phyloP scores from a whole-genome alignment of 2,329 filamentous ascomycete species.

The Pseudogymnoascus sp. region DNA sequence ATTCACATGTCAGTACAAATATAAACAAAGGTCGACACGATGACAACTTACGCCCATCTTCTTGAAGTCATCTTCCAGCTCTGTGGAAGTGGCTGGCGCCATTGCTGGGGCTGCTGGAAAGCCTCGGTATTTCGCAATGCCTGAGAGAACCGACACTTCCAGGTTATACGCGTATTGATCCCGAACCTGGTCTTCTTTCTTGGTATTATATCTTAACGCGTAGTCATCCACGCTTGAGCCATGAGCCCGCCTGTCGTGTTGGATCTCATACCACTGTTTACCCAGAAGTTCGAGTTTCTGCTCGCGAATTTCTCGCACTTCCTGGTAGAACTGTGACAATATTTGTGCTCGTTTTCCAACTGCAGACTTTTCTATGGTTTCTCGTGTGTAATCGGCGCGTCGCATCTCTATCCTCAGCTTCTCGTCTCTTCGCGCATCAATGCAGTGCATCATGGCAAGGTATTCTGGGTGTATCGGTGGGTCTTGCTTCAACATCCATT shows the following conservation, averaged over 20 bases:
- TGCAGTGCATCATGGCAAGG: conserved; percentile 79
- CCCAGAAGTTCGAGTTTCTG: conserved; percentile 73
- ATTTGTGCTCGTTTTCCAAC: conserved; percentile 79
- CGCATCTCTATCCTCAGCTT: conserved; percentile 54
- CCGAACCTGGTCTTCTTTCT: conserved; percentile 68
- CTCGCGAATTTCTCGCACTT: conserved; percentile 76
- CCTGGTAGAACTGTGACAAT: conserved; percentile 86
- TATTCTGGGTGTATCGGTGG: conserved; percentile 83
- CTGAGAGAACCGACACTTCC: conserved; percentile 85
- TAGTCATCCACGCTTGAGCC: conserved; percentile 77
- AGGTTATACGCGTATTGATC: conserved; percentile 91
- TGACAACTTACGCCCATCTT: conserved; percentile 71
- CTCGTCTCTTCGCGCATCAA: conserved; percentile 75
- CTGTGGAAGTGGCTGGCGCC: conserved; percentile 60
- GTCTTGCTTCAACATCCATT: conserved; percentile 53
- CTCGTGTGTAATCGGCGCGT: conserved; percentile 64
- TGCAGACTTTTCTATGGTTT: conserved; percentile 66
- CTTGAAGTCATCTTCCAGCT: conserved; percentile 81
- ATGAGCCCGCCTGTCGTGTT: conserved; percentile 74
- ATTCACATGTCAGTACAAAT: conserved; percentile 22
- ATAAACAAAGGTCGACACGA: conserved; percentile 14
- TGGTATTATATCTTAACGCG: conserved; percentile 71
- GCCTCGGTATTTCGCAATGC: conserved; percentile 88
- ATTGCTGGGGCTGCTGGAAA: conserved; percentile 94
- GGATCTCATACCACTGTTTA: conserved; percentile 86